Conservation (phyloP, 75 land plant genomes). For the Picea sitchensis region DNA sequence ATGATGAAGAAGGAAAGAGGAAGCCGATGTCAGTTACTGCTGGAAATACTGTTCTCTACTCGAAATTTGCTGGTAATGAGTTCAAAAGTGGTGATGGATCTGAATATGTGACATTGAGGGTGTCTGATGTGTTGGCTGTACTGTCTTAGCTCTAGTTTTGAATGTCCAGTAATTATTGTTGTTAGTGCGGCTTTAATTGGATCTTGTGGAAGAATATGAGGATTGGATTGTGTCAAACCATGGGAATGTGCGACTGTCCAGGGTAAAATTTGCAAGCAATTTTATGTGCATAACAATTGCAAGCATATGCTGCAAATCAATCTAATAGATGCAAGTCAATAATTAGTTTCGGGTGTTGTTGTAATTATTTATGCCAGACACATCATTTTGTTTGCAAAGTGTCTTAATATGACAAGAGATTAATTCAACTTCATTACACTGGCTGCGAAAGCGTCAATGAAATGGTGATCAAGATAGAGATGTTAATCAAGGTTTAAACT, state of each 20-base stretch:
- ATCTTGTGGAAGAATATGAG: neutral
- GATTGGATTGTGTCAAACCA: too few species aligned
- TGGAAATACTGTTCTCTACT: conserved; percentile 48
- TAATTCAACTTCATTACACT: too few species aligned
- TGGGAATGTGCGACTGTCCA: neutral
- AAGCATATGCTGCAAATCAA: neutral
- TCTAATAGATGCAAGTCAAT: neutral
- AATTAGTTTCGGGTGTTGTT: too few species aligned
- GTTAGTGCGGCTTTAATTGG: neutral
- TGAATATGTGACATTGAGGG: conserved; percentile 55
- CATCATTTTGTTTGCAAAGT: too few species aligned
- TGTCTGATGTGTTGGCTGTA: conserved; percentile 61
- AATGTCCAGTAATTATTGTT: conserved; percentile 17
- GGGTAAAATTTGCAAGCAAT: neutral
- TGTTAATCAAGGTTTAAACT: too few species aligned
- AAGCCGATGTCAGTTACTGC: conserved; percentile 29
- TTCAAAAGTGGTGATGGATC: conserved; percentile 72
- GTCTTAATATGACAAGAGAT: too few species aligned
- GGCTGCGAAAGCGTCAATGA: too few species aligned
- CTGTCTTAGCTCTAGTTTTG: conserved; percentile 33
- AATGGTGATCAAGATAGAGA: too few species aligned
- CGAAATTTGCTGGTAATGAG: conserved; percentile 62
- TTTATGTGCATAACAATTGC: neutral
- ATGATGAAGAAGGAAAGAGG: conserved; percentile 39
- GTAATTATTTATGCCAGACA: too few species aligned